A percentile compares a stretch with the other conserved stretches of the same genome.
These are phyloP conservation scores for Pleurotus tuber-regium DNA, from an alignment of 768 basidiomycete genomes.

Conservation along the genomic window DNA sequence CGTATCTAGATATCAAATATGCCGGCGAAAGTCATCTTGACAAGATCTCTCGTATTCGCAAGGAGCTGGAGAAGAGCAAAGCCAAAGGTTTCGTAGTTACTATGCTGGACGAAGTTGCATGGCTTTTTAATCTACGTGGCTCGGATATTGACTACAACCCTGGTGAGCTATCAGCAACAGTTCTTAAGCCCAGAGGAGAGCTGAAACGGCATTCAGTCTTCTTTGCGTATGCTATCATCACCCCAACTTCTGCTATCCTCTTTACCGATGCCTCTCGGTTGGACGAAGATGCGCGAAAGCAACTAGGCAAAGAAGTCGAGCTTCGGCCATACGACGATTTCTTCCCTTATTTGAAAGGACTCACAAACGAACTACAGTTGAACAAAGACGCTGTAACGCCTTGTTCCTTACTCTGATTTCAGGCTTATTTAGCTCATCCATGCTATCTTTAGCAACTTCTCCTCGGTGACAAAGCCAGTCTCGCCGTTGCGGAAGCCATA, in stretches of 20 bases:
- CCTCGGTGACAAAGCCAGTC: slow-evolving; percentile 72
- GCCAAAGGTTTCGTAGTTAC: slow-evolving; percentile 75
- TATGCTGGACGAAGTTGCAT: slow-evolving; percentile 94
- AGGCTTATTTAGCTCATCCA: background rate
- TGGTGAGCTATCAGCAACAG: slow-evolving; percentile 24
- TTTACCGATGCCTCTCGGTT: slow-evolving; percentile 66
- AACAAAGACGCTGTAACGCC: slow-evolving; percentile 30
- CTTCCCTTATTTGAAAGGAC: slow-evolving; percentile 56
- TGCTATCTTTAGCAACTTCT: slow-evolving; percentile 57
- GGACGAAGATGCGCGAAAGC: slow-evolving; percentile 35
- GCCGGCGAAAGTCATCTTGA: slow-evolving; percentile 57
- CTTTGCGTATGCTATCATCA: slow-evolving; percentile 88
- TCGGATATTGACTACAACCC: slow-evolving; percentile 88
- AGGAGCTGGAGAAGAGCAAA: slow-evolving; percentile 61
- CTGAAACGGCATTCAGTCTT: slow-evolving; percentile 53
- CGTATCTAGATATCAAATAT: slow-evolving; percentile 71
- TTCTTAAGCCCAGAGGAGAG: too few species aligned
- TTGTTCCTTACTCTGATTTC: background rate
- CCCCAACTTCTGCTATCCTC: slow-evolving; percentile 51
- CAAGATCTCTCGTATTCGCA: slow-evolving; percentile 68
- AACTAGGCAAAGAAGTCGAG: slow-evolving; percentile 60
- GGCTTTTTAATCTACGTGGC: slow-evolving; percentile 91
- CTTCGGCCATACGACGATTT: slow-evolving; percentile 70
- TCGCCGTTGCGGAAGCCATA: slow-evolving; percentile 80
- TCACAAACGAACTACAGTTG: slow-evolving; percentile 35